Percentiles rank a stretch among this genome's conserved stretches.
These are phyloP conservation scores for Penicillium sp. DNA, from an alignment of 2,329 filamentous ascomycete species.

Conservation along the genomic window DNA sequence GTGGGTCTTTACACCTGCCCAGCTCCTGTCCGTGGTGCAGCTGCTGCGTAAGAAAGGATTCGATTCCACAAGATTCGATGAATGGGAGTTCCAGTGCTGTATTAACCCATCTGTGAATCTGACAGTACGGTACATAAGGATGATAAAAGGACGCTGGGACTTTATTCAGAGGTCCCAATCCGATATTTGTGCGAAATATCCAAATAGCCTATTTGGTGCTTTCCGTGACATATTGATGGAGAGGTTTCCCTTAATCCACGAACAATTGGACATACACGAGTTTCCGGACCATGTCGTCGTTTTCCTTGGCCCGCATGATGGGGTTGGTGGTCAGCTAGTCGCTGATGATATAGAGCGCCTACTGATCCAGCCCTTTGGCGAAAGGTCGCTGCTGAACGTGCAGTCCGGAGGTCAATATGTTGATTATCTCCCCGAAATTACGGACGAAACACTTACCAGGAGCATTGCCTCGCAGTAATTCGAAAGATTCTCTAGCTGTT, in stretches of 20 bases:
- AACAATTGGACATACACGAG: background rate
- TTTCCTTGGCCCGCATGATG: too few species aligned
- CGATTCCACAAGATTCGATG: background rate
- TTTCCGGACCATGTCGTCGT: background rate
- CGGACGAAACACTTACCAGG: too few species aligned
- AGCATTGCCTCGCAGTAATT: background rate
- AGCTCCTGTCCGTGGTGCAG: background rate
- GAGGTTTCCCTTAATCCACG: background rate
- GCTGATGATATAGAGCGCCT: too few species aligned
- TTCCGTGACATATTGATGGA: background rate
- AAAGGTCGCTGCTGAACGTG: too few species aligned
- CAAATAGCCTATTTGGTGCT: background rate
- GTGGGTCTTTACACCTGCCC: slow-evolving; percentile 2
- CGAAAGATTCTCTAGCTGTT: background rate
- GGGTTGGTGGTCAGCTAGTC: too few species aligned
- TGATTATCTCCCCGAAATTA: too few species aligned
- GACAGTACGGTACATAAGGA: background rate
- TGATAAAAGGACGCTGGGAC: background rate
- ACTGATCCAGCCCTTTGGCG: too few species aligned
- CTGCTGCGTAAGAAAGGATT: background rate
- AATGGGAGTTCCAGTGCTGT: background rate
- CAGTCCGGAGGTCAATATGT: too few species aligned
- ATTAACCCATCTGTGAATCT: background rate
- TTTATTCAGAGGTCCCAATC: background rate
- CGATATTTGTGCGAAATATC: background rate